These are phyloP conservation scores for Boletus rubroflammeus DNA, from an alignment of 768 basidiomycete species.

Conservation along the genomic window DNA sequence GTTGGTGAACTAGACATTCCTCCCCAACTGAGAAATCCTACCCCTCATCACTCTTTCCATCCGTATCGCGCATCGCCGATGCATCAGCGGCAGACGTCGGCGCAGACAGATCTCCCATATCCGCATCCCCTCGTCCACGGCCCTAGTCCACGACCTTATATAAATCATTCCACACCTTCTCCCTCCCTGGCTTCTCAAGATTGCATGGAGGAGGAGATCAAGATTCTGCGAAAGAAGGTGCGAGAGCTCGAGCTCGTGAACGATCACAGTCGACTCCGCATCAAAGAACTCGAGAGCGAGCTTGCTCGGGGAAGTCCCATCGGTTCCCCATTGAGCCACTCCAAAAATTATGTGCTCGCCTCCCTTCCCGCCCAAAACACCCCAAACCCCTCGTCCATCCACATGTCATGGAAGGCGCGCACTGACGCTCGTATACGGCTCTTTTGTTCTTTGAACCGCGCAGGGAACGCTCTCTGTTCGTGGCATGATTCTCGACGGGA, in stretches of 20 bases:
- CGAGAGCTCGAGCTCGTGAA: constrained; percentile 63
- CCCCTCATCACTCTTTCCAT: constrained; percentile 26
- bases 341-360: constrained; percentile 10
- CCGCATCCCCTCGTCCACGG: constrained; percentile 14
- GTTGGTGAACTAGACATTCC: constrained; percentile 52
- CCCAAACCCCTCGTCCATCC: constrained; percentile 41
- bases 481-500: constrained; percentile 90
- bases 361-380: constrained; percentile 24
- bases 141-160: constrained; percentile 18
- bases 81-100: constrained; percentile 23
- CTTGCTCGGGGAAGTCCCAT: constrained; percentile 33
- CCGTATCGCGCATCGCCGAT: constrained; percentile 24
- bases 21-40: constrained; percentile 30
- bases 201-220: constrained; percentile 47
- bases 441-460: constrained; percentile 80
- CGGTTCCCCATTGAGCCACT: constrained; percentile 22
- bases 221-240: constrained; percentile 52
- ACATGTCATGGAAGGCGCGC: constrained; percentile 64
- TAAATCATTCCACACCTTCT: constrained; percentile 15
- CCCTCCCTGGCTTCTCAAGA: constrained; percentile 17
- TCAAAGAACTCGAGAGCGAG: constrained; percentile 46
- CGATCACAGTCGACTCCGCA: constrained; percentile 45
- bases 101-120: constrained; percentile 20
- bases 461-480: constrained; percentile 83
- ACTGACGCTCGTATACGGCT: constrained; percentile 68